Percentiles rank a stretch among this genome's conserved stretches.
Conservation (phyloP, 2,329 filamentous ascomycete species). For the Exophiala aquamarina region DNA sequence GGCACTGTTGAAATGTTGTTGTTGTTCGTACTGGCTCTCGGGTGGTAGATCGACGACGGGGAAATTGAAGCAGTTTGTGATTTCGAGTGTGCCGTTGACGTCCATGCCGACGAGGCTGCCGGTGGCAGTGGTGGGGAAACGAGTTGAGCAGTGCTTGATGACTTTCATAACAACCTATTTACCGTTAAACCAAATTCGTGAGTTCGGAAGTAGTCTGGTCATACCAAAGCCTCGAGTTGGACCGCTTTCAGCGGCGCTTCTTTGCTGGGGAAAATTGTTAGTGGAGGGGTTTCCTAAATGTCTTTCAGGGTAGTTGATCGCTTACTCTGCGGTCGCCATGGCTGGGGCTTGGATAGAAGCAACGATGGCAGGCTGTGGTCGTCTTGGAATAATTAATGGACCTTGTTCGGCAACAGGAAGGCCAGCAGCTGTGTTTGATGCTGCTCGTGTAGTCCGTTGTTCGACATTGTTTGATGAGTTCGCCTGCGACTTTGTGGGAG, state of each 20-base stretch:
- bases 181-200: constrained; percentile 30
- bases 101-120: constrained; percentile 95
- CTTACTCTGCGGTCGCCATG: constrained; percentile 25
- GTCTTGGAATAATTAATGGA: background rate
- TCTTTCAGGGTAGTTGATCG: no score
- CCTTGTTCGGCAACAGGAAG: no score
- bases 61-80: constrained; percentile 96
- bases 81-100: constrained; percentile 72
- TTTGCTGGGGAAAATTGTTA: constrained; percentile 48
- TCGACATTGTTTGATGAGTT: no score
- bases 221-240: constrained; percentile 90
- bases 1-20: constrained; percentile 68
- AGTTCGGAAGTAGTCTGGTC: constrained; percentile 41
- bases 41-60: constrained; percentile 73
- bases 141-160: constrained; percentile 87
- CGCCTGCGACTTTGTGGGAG: no score
- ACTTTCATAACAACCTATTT: constrained; percentile 91
- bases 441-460: no score
- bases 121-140: constrained; percentile 85
- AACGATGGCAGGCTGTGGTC: constrained; percentile 66
- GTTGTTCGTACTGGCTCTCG: constrained; percentile 69
- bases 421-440: no score
- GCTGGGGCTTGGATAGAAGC: constrained; percentile 51
- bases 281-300: background rate
- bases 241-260: constrained; percentile 78